These are phyloP conservation scores for Suillus cothurnatus DNA, from an alignment of 768 basidiomycete genomes.

Conservation along the genomic window DNA sequence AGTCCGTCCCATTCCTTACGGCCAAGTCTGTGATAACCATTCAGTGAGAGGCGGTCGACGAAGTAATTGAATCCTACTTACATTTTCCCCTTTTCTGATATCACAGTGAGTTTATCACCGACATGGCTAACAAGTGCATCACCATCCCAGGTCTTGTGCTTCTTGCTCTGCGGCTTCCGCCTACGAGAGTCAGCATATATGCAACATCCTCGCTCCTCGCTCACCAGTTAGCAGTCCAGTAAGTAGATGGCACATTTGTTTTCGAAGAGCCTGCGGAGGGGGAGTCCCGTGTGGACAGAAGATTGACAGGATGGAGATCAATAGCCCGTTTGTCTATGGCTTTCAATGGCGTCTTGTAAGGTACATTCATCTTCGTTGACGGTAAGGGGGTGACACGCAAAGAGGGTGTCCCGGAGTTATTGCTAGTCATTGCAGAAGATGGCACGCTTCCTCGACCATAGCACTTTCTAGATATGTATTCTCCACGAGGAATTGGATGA, in stretches of 20 bases:
- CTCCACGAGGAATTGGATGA: conserved; percentile 49
- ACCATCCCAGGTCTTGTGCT: conserved; percentile 88
- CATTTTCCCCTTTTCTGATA: conserved; percentile 74
- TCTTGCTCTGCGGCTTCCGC: conserved; percentile 72
- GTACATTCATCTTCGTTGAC: conserved; percentile 22
- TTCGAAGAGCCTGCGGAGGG: conserved; percentile 13
- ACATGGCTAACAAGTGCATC: conserved; percentile 62
- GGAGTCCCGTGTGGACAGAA: conserved; percentile 25
- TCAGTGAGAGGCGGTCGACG: conserved; percentile 14
- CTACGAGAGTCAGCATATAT: conserved; percentile 37
- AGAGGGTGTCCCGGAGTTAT: conserved; percentile 20
- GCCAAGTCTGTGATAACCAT: conserved; percentile 51
- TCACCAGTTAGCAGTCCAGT: conserved; percentile 76
- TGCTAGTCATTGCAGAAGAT: conserved; percentile 28
- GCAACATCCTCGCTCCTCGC: conserved; percentile 17
- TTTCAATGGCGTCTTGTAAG: conserved; percentile 23
- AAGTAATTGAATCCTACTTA: conserved; percentile 34
- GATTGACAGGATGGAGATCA: conserved; percentile 43
- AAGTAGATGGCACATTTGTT: conserved; percentile 29
- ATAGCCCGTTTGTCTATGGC: conserved; percentile 31
- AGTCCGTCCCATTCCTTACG: conserved; percentile 62
- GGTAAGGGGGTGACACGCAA: conserved; percentile 29
- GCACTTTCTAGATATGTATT: conserved; percentile 66
- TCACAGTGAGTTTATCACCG: conserved; percentile 55
- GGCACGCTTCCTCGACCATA: conserved; percentile 46